Base-by-base conservation (phyloP, 768 basidiomycete species). In the Peribolospora baueri region DNA sequence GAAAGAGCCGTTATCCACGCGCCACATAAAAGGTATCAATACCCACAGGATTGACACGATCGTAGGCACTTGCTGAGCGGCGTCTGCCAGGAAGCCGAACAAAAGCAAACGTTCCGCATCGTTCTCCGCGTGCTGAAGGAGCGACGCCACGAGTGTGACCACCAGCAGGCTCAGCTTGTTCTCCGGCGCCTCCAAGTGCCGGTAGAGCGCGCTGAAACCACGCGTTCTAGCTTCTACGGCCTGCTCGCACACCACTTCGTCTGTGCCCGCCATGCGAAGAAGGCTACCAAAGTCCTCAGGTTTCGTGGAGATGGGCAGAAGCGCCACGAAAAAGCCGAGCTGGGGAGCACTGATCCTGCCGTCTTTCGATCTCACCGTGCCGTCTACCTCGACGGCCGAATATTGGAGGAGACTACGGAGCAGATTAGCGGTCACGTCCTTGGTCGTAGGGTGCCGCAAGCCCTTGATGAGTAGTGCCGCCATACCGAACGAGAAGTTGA, bases 381-480 rank as follows among this genome's bases (percentile, higher is more conserved):
- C 81, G 68, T n/a, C 70, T 67, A 5, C 36, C 25, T 25, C 25
- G 54, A 55, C 8, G 41, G 48, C 49, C 51, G 50, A 42, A 39
- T 73, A 78, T 59, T 79, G 72, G 10, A 87, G 69, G 11, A 76
- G 74, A 3, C 69, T 70, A 59, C 76, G 75, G 25, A 25, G 25
- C 25, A 25, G 25, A 1, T 25, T 25, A 25, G 25, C 25, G 2
- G 81, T 78, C 9, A 76, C 72, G 5, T 76, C 75, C 52, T 70
- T 75, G 59, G 84, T 72, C 3, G 72, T 70, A 2, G 76, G 72
- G 60, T 80, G 78, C 37, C 86, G 77, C 54, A 87, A 68, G 46
- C 85, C 86, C 64, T 88, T 87, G 74, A 87, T 84, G 50, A 91
- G 76, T 59, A 85, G 74, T 0, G 83, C 72, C 1, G 84, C 79